These are phyloP conservation scores for Conoideocrella luteorostrata DNA, from an alignment of 2,329 filamentous ascomycete genomes.

Conservation along the genomic window DNA sequence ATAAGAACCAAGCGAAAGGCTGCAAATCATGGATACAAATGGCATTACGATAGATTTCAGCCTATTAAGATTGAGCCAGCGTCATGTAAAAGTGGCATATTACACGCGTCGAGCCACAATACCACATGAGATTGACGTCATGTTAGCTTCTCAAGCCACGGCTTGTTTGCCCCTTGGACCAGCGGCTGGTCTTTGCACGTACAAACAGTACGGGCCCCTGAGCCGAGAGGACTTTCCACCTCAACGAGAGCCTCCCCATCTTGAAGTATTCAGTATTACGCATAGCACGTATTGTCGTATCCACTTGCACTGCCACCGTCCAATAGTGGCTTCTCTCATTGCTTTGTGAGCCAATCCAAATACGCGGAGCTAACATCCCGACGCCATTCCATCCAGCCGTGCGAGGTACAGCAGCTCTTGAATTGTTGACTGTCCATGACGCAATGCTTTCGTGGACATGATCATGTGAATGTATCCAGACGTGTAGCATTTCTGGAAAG, in stretches of 20 bases:
- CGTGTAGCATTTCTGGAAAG: neutral
- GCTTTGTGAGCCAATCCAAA: neutral
- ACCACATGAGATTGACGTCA: neutral
- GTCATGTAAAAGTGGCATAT: neutral
- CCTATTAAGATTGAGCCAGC: neutral
- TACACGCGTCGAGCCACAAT: neutral
- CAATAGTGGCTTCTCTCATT: too few species aligned
- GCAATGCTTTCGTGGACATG: neutral
- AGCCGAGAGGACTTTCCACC: too few species aligned
- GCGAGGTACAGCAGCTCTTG: too few species aligned
- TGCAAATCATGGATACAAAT: neutral
- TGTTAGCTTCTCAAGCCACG: neutral
- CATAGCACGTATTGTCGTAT: neutral
- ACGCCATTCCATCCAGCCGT: neutral
- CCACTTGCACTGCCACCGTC: neutral
- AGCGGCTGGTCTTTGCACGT: too few species aligned
- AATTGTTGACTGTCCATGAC: conserved; percentile 3
- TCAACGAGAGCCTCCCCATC: too few species aligned
- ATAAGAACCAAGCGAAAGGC: neutral
- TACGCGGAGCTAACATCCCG: conserved; percentile 5
- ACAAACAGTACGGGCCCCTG: too few species aligned
- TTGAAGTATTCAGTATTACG: too few species aligned
- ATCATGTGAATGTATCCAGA: conserved; percentile 4
- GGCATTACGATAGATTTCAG: neutral
- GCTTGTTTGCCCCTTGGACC: too few species aligned